phyloP scores from a whole-genome alignment of 2,329 filamentous ascomycete genomes.

The Cladosporium sp. region DNA sequence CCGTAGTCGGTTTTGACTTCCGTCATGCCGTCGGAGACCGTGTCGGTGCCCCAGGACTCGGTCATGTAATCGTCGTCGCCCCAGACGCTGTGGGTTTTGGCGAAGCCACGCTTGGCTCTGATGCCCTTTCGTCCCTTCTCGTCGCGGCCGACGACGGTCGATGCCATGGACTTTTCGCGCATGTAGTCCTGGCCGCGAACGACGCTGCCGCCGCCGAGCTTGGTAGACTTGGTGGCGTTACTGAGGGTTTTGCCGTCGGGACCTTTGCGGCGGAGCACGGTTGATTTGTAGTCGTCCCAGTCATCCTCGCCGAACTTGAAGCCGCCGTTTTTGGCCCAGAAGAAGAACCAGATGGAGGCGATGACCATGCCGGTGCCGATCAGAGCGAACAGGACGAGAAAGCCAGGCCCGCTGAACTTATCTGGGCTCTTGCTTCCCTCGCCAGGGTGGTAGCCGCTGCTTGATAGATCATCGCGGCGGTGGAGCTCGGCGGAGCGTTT shows the following conservation, averaged over 20 bases:
- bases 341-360: conserved; percentile 92
- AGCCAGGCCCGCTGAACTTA: conserved; percentile 50
- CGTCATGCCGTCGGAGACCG: conserved; percentile 29
- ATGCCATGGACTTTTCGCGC: conserved; percentile 34
- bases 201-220: conserved; percentile 79
- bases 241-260: conserved; percentile 83
- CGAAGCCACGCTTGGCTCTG: conserved; percentile 35
- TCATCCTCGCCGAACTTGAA: conserved; percentile 82
- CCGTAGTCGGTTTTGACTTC: conserved; percentile 26
- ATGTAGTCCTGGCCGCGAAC: conserved; percentile 59
- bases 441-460: conserved; percentile 1
- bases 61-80: conserved; percentile 41
- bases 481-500: conserved; percentile 10
- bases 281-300: conserved; percentile 98
- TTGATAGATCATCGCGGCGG: conserved; percentile 3
- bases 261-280: conserved; percentile 81
- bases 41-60: conserved; percentile 30
- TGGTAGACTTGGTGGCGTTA: conserved; percentile 76
- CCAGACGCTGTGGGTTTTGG: conserved; percentile 39
- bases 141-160: conserved; percentile 41
- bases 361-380: conserved; percentile 74
- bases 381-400: conserved; percentile 82
- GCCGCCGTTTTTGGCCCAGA: conserved; percentile 94
- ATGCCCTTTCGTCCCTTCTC: conserved; percentile 40
- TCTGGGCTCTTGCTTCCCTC: conserved; percentile 7